Evolutionary conservation across 768 basidiomycete species (phyloP).

Genomic region (Lentinula aciculospora): DNA sequence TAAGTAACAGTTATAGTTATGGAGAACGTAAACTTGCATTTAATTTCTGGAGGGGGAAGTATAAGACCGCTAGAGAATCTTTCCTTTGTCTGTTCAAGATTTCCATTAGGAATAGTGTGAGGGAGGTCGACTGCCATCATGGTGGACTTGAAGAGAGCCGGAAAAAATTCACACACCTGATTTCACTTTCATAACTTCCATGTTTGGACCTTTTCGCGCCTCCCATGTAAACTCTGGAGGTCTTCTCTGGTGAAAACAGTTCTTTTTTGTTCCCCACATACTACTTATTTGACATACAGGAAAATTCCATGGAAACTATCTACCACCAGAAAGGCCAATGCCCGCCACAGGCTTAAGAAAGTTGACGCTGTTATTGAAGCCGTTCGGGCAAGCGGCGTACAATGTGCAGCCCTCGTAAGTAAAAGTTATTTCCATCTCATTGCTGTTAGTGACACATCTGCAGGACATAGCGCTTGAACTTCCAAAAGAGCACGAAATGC

Average conservation of each 20-base stretch:
- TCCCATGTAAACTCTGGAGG: conserved; percentile 64
- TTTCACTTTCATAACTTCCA: conserved; percentile 21
- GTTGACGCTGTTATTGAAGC: conserved; percentile 93
- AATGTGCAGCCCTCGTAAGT: conserved; percentile 73
- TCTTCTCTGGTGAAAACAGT: conserved; percentile 65
- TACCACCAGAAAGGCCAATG: conserved; percentile 87
- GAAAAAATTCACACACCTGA: conserved; percentile 11
- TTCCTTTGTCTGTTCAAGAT: conserved; percentile 31
- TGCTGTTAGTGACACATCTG: neutral
- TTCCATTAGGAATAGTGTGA: conserved; percentile 33
- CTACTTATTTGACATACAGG: conserved; percentile 42
- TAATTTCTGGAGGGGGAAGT: conserved; percentile 93
- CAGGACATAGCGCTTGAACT: conserved; percentile 73
- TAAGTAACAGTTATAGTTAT: conserved; percentile 7
- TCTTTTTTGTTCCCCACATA: neutral
- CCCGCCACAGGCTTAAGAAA: conserved; percentile 79
- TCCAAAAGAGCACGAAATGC: conserved; percentile 94
- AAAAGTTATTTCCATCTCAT: neutral
- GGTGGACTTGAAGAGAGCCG: conserved; percentile 14
- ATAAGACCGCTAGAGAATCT: conserved; percentile 84
- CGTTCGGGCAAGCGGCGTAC: conserved; percentile 74
- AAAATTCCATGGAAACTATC: conserved; percentile 95
- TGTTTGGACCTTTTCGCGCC: conserved; percentile 86
- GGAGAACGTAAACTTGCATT: conserved; percentile 49
- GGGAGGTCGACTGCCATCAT: conserved; percentile 32